Base-by-base conservation (phyloP, 768 basidiomycete genomes). In the Lentinula aciculospora region DNA sequence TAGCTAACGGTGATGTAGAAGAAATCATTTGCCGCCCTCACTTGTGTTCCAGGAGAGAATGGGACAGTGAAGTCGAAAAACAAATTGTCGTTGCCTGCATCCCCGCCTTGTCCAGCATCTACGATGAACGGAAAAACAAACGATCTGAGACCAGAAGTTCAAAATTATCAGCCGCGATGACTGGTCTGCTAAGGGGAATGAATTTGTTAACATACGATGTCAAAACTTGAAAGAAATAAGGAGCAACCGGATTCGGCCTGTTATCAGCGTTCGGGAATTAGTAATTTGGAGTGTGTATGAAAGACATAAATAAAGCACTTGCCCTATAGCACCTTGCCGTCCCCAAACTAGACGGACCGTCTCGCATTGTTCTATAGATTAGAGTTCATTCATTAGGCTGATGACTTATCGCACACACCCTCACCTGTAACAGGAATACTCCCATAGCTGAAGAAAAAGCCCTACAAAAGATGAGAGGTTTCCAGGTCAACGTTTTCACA, bases 161-260 rank as follows among this genome's bases (percentile, higher is more conserved):
- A 21, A 13, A 34, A 34, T 1, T 34, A 34, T 34, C 3, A 34
- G 5, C 32, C n/a, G n/a, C n/a, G n/a, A n/a, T n/a, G n/a, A n/a
- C n/a, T n/a, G n/a, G n/a, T n/a, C n/a, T n/a, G n/a, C n/a, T n/a
- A n/a, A n/a, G n/a, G 10, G 27, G 12, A 10, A 2, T 1, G 45
- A 23, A 29, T 21, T 21, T 28, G 68, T 60, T 64, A 23, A 13
- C 51, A 17, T 27, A 81, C 75, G 80, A 81, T 7, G 74, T 75
- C 58, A 74, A 81, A 10, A 83, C 72, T 60, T 80, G 76, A 34
- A 82, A 67, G 55, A 66, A 77, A 64, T 81, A 83, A 5, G 81
- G 81, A 2, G 79, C 74, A 4, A 68, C 70, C 0, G 79, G 79
- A 58, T 73, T 73, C 10, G 74, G 73, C 5, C 80, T 83, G 53